phyloP scores from a whole-genome alignment of 2,329 filamentous ascomycete genomes.

The Xylaria sp. region DNA sequence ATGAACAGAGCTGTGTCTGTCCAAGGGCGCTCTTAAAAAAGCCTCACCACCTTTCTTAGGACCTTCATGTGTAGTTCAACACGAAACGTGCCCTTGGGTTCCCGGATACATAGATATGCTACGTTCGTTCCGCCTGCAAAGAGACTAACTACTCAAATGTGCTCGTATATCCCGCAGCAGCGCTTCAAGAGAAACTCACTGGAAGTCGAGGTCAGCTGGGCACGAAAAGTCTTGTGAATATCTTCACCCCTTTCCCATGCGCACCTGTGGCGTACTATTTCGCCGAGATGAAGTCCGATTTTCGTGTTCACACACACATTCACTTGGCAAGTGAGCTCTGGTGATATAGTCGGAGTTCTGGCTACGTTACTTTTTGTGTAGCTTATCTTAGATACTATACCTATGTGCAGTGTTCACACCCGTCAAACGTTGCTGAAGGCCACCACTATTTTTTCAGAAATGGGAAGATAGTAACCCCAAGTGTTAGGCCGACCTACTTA shows the following conservation, averaged over 20 bases:
- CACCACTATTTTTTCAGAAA: background rate
- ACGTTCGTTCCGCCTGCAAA: background rate
- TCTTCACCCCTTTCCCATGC: background rate
- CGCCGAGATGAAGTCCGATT: conserved; percentile 3
- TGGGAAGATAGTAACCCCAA: conserved; percentile 5
- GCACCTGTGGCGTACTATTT: background rate
- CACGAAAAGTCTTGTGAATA: background rate
- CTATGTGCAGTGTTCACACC: background rate
- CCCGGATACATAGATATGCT: background rate
- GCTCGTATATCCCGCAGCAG: background rate
- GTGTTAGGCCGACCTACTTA: background rate
- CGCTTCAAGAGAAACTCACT: background rate
- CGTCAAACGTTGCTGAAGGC: background rate
- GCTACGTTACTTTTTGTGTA: conserved; percentile 21
- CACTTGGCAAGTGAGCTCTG: background rate
- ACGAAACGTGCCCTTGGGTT: background rate
- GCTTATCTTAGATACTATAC: background rate
- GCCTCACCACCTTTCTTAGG: background rate
- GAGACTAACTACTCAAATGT: background rate
- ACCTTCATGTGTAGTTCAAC: background rate
- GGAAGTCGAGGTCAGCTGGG: background rate
- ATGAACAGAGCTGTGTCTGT: background rate
- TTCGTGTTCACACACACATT: background rate
- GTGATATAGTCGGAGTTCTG: background rate
- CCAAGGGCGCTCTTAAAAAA: background rate